phyloP scores from a whole-genome alignment of 257 asterid species.

The Craterostigma plantagineum region DNA sequence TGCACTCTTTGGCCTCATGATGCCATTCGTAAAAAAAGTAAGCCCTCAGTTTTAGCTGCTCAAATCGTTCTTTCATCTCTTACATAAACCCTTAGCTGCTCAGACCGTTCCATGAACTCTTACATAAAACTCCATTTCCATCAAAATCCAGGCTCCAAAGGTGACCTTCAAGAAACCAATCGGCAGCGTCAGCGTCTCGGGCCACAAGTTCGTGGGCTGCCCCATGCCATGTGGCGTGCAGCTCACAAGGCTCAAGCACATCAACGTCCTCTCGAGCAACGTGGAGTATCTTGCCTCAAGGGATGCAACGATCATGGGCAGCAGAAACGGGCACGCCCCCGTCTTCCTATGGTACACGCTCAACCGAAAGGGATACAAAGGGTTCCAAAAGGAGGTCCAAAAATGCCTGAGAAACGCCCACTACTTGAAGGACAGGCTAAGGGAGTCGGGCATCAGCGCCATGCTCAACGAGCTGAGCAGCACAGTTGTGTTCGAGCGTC shows the following conservation, averaged over 20 bases:
- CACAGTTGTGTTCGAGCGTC: conserved; percentile 89
- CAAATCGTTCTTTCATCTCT: too few species aligned
- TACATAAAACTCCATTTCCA: too few species aligned
- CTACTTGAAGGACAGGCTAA: conserved; percentile 66
- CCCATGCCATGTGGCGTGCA: conserved; percentile 99
- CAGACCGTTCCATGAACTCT: too few species aligned
- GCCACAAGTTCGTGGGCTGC: conserved; percentile 94
- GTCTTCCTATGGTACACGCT: conserved; percentile 90
- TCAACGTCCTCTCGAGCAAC: conserved; percentile 61
- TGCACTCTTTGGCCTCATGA: conserved; percentile 93
- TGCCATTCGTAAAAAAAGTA: conserved; percentile 94
- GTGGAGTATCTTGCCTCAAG: conserved; percentile 93
- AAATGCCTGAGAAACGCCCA: conserved; percentile 88
- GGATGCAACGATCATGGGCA: conserved; percentile 98
- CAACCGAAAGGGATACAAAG: conserved; percentile 83
- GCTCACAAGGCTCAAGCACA: conserved; percentile 55
- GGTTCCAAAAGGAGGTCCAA: conserved; percentile 92
- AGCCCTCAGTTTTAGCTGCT: conserved; percentile 9
- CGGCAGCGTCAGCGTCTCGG: conserved; percentile 92
- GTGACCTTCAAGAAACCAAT: conserved; percentile 86
- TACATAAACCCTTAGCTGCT: too few species aligned
- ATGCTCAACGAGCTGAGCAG: conserved; percentile 96
- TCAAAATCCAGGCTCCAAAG: conserved; percentile 62
- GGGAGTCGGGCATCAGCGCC: conserved; percentile 56
- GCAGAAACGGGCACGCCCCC: conserved; percentile 96